Percentiles rank a stretch among this genome's conserved stretches.
Evolutionary conservation across 768 basidiomycete genomes (phyloP).

Genomic region (Floccularia luteovirens): DNA sequence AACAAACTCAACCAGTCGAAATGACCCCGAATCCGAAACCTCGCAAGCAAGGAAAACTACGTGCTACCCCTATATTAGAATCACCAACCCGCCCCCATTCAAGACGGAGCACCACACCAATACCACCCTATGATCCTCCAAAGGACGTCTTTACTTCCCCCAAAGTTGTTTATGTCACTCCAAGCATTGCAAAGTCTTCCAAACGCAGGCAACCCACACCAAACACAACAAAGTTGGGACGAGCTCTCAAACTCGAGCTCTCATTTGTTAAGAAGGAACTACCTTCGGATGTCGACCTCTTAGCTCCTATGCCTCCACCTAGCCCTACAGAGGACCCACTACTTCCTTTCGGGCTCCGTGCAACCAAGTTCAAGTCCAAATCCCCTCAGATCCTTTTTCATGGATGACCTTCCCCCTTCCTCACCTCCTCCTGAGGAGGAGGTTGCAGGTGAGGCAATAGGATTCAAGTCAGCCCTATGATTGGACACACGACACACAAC

Average conservation of each 20-base stretch:
- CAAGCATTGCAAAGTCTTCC: slow-evolving; percentile 30
- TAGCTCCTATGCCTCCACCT: slow-evolving; percentile 53
- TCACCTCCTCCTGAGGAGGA: slow-evolving; percentile 6
- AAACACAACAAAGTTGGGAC: slow-evolving; percentile 7
- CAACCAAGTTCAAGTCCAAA: slow-evolving; percentile 18
- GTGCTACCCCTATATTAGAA: slow-evolving; percentile 9
- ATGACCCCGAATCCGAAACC: slow-evolving; percentile 57
- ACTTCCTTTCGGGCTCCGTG: slow-evolving; percentile 44
- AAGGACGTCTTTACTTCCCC: slow-evolving; percentile 67
- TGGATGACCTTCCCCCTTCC: slow-evolving; percentile 12
- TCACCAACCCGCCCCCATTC: slow-evolving; percentile 21
- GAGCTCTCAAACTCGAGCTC: slow-evolving; percentile 14
- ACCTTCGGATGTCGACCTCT: slow-evolving; percentile 56
- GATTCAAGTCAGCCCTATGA: slow-evolving; percentile 10
- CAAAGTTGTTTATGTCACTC: slow-evolving; percentile 44
- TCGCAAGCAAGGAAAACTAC: slow-evolving; percentile 35
- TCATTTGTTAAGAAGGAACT: slow-evolving; percentile 51
- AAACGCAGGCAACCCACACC: slow-evolving; percentile 17
- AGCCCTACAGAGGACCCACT: slow-evolving; percentile 76
- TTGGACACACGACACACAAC: slow-evolving; percentile 10
- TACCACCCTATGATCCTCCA: slow-evolving; percentile 60
- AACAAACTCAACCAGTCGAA: slow-evolving; percentile 23
- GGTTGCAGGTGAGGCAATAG: too few relatives aligned
- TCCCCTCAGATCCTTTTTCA: slow-evolving; percentile 1
- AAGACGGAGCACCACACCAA: slow-evolving; percentile 47